Evolutionary conservation across 2,329 filamentous ascomycete genomes (phyloP).

Genomic region (Fusarium buharicum): DNA sequence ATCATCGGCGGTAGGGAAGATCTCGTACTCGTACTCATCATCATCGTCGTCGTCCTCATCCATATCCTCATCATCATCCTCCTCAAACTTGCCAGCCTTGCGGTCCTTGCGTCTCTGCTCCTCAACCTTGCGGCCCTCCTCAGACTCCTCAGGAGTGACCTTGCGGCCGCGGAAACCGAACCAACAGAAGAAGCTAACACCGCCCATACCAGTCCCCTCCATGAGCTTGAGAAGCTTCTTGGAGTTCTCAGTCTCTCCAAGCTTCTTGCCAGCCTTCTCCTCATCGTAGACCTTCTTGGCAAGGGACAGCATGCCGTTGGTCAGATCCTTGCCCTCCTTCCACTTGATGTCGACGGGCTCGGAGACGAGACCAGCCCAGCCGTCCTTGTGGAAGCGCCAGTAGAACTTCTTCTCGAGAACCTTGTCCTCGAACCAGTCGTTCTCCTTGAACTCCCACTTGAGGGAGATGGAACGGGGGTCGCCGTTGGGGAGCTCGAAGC

Average conservation of each 20-base stretch:
- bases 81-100: slow-evolving; percentile 58
- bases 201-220: slow-evolving; percentile 69
- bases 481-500: slow-evolving; percentile 80
- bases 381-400: slow-evolving; percentile 75
- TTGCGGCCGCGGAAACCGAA: slow-evolving; percentile 82
- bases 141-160: slow-evolving; percentile 78
- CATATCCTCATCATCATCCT: slow-evolving; percentile 54
- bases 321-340: slow-evolving; percentile 85
- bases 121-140: slow-evolving; percentile 68
- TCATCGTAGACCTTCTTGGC: slow-evolving; percentile 75
- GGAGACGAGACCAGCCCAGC: slow-evolving; percentile 81
- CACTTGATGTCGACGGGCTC: slow-evolving; percentile 90
- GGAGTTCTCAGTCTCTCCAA: slow-evolving; percentile 59
- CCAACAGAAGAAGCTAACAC: slow-evolving; percentile 86
- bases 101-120: slow-evolving; percentile 64
- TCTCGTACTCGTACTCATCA: slow-evolving; percentile 77
- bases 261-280: slow-evolving; percentile 57
- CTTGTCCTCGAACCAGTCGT: slow-evolving; percentile 82
- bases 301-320: slow-evolving; percentile 79
- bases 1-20: slow-evolving; percentile 88
- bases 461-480: slow-evolving; percentile 84
- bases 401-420: slow-evolving; percentile 92
- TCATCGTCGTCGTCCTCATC: slow-evolving; percentile 71
- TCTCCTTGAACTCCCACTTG: slow-evolving; percentile 81
- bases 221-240: slow-evolving; percentile 65